A percentile compares a stretch with the other conserved stretches of the same genome.
These are phyloP conservation scores for Penicillium sp. DNA, from an alignment of 2,329 filamentous ascomycete species.

Conservation along the genomic window DNA sequence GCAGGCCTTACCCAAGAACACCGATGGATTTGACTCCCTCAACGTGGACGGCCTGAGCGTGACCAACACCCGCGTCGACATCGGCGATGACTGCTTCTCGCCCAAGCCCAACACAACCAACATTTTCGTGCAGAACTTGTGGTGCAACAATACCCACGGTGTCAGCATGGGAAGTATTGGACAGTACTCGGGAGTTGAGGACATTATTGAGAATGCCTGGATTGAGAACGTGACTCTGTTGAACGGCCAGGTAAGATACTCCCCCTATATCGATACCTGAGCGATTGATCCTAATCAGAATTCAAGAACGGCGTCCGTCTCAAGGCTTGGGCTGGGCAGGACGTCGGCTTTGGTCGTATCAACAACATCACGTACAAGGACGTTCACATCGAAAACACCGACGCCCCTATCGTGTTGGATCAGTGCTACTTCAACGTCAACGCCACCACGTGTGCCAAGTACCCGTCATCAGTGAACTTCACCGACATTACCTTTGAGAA, in stretches of 20 bases:
- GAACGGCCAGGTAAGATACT: conserved; percentile 43
- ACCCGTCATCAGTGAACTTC: conserved; percentile 59
- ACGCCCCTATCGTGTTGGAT: conserved; percentile 59
- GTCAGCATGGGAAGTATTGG: conserved; percentile 61
- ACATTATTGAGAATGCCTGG: conserved; percentile 57
- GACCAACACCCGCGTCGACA: conserved; percentile 53
- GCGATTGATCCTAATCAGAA: conserved; percentile 27
- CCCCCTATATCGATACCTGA: too few relatives aligned
- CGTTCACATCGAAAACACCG: conserved; percentile 59
- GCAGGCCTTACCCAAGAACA: conserved; percentile 57
- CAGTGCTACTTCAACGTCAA: conserved; percentile 64
- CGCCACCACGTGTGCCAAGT: conserved; percentile 51
- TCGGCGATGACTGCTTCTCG: conserved; percentile 62
- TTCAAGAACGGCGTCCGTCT: conserved; percentile 56
- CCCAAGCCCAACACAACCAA: conserved; percentile 61
- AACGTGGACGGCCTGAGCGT: conserved; percentile 57
- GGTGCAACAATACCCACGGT: conserved; percentile 61
- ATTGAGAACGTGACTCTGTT: conserved; percentile 62
- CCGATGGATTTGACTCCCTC: conserved; percentile 62
- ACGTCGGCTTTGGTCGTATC: conserved; percentile 61
- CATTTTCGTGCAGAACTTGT: conserved; percentile 59
- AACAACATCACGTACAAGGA: conserved; percentile 64
- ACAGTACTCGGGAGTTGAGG: conserved; percentile 56
- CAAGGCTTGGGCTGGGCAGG: conserved; percentile 61
- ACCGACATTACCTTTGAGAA: conserved; percentile 61